Conservation (phyloP, 257 asterid species). For the Nicotiana benthamiana region DNA sequence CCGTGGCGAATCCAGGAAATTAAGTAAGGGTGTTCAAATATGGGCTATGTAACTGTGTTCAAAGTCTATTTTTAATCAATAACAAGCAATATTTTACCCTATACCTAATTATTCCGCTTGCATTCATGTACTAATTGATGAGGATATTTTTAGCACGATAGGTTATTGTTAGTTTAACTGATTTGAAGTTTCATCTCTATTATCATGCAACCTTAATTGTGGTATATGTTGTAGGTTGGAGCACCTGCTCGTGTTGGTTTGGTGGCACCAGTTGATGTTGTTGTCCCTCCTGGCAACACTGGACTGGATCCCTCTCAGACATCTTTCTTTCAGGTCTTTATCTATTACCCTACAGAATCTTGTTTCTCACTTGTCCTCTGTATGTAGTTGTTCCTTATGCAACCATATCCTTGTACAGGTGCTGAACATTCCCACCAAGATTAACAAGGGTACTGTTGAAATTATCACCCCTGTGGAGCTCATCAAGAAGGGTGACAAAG, state of each 20-base stretch:
- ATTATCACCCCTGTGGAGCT: slow-evolving; percentile 96
- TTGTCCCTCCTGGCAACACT: slow-evolving; percentile 95
- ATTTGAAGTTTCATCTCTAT: not conserved
- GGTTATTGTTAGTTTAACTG: not conserved
- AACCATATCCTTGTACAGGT: slow-evolving; percentile 29
- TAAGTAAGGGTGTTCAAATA: too few relatives aligned
- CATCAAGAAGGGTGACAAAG: slow-evolving; percentile 93
- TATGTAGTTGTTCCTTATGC: not conserved
- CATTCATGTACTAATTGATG: not conserved
- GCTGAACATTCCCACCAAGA: slow-evolving; percentile 91
- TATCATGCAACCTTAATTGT: not conserved
- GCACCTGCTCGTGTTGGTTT: slow-evolving; percentile 99
- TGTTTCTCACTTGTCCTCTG: accelerated
- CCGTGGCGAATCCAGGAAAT: too few relatives aligned
- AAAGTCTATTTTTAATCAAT: too few relatives aligned
- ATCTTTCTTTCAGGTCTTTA: slow-evolving; percentile 81
- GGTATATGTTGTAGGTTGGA: slow-evolving; percentile 53
- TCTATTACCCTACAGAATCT: not conserved
- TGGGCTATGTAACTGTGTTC: too few relatives aligned
- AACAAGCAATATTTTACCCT: too few relatives aligned
- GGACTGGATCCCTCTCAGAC: slow-evolving; percentile 97
- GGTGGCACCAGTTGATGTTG: slow-evolving; percentile 87
- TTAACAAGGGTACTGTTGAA: slow-evolving; percentile 98
- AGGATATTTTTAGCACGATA: not conserved
- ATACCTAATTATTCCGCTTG: too few relatives aligned